phyloP scores from a whole-genome alignment of 2,329 filamentous ascomycete genomes.

The Colletotrichum sp. region DNA sequence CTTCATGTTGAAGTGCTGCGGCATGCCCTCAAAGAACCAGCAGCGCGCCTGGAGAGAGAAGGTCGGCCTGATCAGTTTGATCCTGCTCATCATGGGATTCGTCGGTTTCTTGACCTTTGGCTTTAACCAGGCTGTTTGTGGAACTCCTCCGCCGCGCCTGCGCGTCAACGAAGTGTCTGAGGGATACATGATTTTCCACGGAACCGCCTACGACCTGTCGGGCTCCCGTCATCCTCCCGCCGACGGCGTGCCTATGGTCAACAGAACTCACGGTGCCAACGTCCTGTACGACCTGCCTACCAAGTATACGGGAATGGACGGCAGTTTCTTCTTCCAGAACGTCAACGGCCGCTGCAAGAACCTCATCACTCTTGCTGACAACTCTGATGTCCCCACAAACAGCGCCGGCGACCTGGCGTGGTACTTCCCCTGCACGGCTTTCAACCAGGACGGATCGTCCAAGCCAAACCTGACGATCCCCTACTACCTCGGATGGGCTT shows the following conservation, averaged over 20 bases:
- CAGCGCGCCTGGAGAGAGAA: conserved; percentile 97
- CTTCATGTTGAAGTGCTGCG: conserved; percentile 83
- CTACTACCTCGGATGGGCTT: conserved; percentile 85
- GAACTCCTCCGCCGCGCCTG: conserved; percentile 72
- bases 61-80: conserved; percentile 95
- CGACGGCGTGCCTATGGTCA: conserved; percentile 70
- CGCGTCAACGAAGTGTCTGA: conserved; percentile 80
- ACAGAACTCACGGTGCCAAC: conserved; percentile 65
- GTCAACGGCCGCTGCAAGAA: conserved; percentile 97
- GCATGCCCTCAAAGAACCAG: conserved; percentile 84
- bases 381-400: conserved; percentile 83
- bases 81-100: conserved; percentile 82
- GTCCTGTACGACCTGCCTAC: conserved; percentile 86
- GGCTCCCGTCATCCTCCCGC: conserved; percentile 80
- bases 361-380: conserved; percentile 74
- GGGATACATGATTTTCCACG: conserved; percentile 97
- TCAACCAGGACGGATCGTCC: conserved; percentile 91
- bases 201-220: conserved; percentile 84
- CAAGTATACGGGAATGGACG: conserved; percentile 87
- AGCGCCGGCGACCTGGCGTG: conserved; percentile 78
- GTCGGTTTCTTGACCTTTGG: conserved; percentile 97
- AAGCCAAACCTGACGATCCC: conserved; percentile 75
- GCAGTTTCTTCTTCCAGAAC: conserved; percentile 97
- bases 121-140: conserved; percentile 89
- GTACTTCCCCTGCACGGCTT: conserved; percentile 94